phyloP scores from a whole-genome alignment of 2,329 filamentous ascomycete genomes.

The Diaporthe sp. region DNA sequence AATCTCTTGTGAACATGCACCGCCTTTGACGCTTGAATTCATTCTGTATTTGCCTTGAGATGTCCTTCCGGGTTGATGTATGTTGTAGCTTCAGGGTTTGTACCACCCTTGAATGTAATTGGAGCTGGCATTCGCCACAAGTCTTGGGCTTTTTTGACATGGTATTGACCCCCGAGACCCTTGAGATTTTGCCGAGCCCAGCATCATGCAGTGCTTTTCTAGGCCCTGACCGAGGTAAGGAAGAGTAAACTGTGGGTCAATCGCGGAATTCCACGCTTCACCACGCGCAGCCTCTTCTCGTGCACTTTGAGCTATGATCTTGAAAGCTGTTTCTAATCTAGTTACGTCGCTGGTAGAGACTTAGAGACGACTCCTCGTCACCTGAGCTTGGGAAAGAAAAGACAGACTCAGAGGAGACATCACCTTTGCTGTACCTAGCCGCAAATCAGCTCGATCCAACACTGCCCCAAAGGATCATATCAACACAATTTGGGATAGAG shows the following conservation, averaged over 20 bases:
- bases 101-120: neutral
- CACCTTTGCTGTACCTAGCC: neutral
- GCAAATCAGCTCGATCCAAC: neutral
- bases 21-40: too few species aligned
- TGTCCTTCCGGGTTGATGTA: too few species aligned
- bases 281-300: neutral
- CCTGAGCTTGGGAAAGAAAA: neutral
- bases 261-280: neutral
- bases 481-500: neutral
- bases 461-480: neutral
- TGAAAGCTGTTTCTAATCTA: neutral
- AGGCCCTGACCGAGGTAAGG: neutral
- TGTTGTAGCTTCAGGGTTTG: neutral
- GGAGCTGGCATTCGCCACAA: neutral
- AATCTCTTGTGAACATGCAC: neutral
- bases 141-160: neutral
- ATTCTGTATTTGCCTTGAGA: neutral
- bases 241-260: neutral
- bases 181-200: neutral
- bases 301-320: neutral
- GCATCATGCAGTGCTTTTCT: neutral
- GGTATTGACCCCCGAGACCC: neutral
- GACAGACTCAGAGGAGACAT: too few species aligned
- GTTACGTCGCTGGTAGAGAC: too few species aligned
- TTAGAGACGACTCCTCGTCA: neutral